phyloP scores from a whole-genome alignment of 108 stramenopile genomes.

The Cyclotella atomus region DNA sequence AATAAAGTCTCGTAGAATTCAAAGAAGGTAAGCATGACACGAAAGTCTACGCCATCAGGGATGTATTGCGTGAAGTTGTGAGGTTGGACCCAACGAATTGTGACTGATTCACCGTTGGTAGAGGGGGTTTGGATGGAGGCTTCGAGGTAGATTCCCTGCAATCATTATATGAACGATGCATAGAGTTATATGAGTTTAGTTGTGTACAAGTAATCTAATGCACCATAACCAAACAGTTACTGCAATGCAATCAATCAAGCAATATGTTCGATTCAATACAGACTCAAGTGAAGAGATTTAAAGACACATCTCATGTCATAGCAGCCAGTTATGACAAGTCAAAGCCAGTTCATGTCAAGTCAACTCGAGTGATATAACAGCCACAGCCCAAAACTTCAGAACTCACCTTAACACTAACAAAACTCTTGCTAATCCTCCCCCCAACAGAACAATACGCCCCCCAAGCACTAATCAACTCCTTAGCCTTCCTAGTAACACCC shows the following conservation, averaged over 20 bases:
- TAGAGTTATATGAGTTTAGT: no score
- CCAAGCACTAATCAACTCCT: slow-evolving; percentile 90
- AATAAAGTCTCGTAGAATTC: slow-evolving; percentile 97
- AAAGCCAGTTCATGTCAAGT: background rate
- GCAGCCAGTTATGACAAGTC: background rate
- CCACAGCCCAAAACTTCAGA: slow-evolving; percentile 36
- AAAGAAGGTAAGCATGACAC: slow-evolving; percentile 98
- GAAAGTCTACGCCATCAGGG: slow-evolving; percentile 96
- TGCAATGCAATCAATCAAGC: slow-evolving; percentile 23
- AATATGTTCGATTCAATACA: background rate
- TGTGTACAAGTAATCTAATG: no score
- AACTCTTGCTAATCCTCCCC: slow-evolving; percentile 89
- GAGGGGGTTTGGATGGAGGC: slow-evolving; percentile 10
- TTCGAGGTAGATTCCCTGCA: slow-evolving; percentile 22
- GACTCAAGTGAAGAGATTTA: no score
- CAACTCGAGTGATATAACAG: no score
- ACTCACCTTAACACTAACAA: slow-evolving; percentile 98
- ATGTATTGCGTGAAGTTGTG: slow-evolving; percentile 95
- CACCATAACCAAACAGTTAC: no score
- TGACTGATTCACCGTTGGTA: slow-evolving; percentile 36
- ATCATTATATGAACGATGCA: no score
- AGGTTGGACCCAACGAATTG: slow-evolving; percentile 94
- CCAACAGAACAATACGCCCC: slow-evolving; percentile 90
- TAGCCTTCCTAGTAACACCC: slow-evolving; percentile 82
- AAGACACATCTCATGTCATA: no score